phyloP scores from a whole-genome alignment of 139 green algal species.

The Chlamydomonas eustigma region DNA sequence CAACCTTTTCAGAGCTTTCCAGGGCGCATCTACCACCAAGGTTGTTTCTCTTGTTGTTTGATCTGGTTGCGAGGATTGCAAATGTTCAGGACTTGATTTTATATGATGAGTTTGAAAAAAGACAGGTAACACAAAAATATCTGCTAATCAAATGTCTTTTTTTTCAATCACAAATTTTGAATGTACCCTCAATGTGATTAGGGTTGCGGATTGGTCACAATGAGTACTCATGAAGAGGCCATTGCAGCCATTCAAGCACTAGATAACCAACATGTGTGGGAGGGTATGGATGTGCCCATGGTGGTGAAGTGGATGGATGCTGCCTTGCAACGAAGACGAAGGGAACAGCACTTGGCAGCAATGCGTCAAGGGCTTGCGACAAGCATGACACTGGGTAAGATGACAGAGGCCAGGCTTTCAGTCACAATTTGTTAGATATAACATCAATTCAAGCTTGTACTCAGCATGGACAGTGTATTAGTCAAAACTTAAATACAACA shows the following conservation, averaged over 20 bases:
- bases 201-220: slow-evolving; percentile 58
- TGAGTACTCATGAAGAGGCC: slow-evolving; percentile 46
- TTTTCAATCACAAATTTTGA: too few species aligned
- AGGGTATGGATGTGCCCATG: slow-evolving; percentile 54
- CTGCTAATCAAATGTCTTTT: too few species aligned
- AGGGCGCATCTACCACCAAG: slow-evolving; percentile 48
- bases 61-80: too few species aligned
- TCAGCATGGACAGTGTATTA: too few species aligned
- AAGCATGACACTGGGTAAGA: not conserved
- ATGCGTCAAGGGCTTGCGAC: slow-evolving; percentile 41
- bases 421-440: too few species aligned
- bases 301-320: slow-evolving; percentile 67
- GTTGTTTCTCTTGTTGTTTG: slow-evolving; percentile 12
- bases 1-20: slow-evolving; percentile 59
- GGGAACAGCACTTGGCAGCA: slow-evolving; percentile 52
- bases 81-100: too few species aligned
- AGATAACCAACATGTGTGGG: slow-evolving; percentile 39
- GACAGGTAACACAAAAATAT: too few species aligned
- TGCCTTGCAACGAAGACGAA: slow-evolving; percentile 43
- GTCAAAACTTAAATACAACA: too few species aligned
- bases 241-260: slow-evolving; percentile 44
- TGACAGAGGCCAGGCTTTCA: too few species aligned
- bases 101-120: too few species aligned
- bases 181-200: too few species aligned
- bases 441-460: too few species aligned